Evolutionary conservation across 306 rosid species (phyloP).

Genomic region (Pyrus communis): DNA sequence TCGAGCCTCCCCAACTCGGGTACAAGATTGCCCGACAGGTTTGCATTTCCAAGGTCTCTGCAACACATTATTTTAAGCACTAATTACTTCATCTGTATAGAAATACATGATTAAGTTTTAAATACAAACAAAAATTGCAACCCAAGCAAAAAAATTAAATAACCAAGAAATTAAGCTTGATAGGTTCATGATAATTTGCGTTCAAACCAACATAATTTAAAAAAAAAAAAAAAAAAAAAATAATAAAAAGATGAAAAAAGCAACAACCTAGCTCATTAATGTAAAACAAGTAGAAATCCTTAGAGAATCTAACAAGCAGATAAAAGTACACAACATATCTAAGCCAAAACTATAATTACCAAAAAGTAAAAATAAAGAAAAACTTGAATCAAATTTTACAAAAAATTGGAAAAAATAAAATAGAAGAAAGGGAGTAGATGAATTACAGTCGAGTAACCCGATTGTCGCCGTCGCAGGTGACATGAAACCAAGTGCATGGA

Average conservation of each 20-base stretch:
- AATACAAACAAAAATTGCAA: background rate
- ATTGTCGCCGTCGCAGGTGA: constrained; percentile 59
- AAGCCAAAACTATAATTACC: background rate
- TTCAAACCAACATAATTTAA: background rate
- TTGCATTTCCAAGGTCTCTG: constrained; percentile 89
- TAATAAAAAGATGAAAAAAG: background rate
- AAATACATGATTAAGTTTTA: background rate
- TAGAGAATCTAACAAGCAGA: background rate
- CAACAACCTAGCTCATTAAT: background rate
- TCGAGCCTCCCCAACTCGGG: constrained; percentile 65
- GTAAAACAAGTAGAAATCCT: background rate
- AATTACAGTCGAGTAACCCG: constrained; percentile 65
- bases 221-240: background rate
- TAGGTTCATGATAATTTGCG: background rate
- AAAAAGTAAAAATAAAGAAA: background rate
- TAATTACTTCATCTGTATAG: background rate
- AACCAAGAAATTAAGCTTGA: background rate
- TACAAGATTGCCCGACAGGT: constrained; percentile 62
- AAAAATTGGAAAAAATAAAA: background rate
- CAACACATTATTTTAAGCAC: background rate
- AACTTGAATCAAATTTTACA: background rate
- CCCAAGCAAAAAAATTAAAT: background rate
- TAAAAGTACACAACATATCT: background rate
- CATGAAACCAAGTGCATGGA: constrained; percentile 95
- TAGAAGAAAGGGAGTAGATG: background rate